These are phyloP conservation scores for Escallonia herrerae DNA, from an alignment of 129 eudicot genomes.

Conservation along the genomic window DNA sequence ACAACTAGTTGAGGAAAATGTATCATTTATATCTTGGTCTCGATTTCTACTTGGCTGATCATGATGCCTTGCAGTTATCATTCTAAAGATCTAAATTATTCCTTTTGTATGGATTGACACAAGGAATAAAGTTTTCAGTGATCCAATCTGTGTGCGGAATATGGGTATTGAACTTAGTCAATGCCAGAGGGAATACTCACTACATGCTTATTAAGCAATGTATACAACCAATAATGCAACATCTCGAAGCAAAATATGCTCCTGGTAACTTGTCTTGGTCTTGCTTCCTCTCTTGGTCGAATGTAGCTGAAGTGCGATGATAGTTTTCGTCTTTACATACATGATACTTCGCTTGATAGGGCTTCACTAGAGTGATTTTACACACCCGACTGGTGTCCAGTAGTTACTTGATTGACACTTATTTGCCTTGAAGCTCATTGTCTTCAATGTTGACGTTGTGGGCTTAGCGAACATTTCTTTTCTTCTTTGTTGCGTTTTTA, in stretches of 20 bases:
- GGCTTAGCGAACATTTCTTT: constrained; percentile 1
- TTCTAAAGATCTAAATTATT: no score
- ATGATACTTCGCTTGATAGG: neutral
- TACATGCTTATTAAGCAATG: no score
- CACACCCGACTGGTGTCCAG: neutral
- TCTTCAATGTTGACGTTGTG: neutral
- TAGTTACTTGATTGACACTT: constrained; percentile 1
- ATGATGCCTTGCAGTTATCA: no score
- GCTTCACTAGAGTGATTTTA: no score
- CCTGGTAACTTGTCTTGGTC: neutral
- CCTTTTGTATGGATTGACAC: no score
- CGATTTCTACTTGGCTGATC: no score
- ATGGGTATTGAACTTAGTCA: no score
- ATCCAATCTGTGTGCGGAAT: no score
- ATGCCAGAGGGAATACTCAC: no score
- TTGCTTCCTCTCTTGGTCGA: neutral
- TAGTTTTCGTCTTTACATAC: neutral
- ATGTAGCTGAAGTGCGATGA: neutral
- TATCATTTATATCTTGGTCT: no score
- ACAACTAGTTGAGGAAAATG: no score
- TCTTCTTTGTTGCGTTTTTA: constrained; percentile 6
- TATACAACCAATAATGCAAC: neutral
- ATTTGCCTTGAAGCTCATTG: neutral
- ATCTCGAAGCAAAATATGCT: neutral
- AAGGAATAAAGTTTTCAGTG: no score